Base-by-base conservation (phyloP, 495 filamentous ascomycete species). In the Hypomontagnella monticulosa region DNA sequence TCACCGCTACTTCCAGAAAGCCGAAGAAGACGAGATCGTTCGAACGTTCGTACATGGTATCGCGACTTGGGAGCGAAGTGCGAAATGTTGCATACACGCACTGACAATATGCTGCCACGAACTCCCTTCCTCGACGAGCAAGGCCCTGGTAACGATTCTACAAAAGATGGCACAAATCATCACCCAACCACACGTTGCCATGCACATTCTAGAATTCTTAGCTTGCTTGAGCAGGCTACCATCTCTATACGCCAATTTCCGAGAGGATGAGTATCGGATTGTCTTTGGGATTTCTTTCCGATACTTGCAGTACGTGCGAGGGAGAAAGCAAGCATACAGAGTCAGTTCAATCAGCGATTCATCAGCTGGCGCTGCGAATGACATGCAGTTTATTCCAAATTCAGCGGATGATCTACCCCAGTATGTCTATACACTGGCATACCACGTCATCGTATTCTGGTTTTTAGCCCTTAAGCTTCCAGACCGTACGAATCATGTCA, bases 381-480 rank as follows among this genome's bases (percentile, higher is more conserved):
- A 75, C 40, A 73, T 48, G 37, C 73, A 57, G 38, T 66, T 56
- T 7, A 77, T 74, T 48, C 79, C 76, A 36, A 78, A 73, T 53
- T 65, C 75, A 15, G 76, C 80, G 4, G 84, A 87, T 46, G 90
- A 91, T 69, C 81, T 94, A 7, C 91, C 91, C 1, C 91, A 93
- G 72, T 99, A 99, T 72, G 91, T 98, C 27, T 93, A 93, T 71
- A 89, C 91, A 0, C 79, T 97, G 19, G 93, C 95, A 4, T 96
- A 97, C 73, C 93, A 98, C 75, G 93, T 96, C 67, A 92, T 98
- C 66, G 91, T 91, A 2, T 97, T 96, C 69, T 99, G 96, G 96
- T 98, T 97, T 73, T 79, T 98, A 51, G 90, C 91, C 5, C 73
- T 98, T 60, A 93, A 90, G 72, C 83, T 97, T 32, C 81, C 87